Percentiles rank a stretch among this genome's conserved stretches.
These are phyloP conservation scores for Maudiozyma saulgeensis DNA, from an alignment of 805 yeast species.

Conservation along the genomic window DNA sequence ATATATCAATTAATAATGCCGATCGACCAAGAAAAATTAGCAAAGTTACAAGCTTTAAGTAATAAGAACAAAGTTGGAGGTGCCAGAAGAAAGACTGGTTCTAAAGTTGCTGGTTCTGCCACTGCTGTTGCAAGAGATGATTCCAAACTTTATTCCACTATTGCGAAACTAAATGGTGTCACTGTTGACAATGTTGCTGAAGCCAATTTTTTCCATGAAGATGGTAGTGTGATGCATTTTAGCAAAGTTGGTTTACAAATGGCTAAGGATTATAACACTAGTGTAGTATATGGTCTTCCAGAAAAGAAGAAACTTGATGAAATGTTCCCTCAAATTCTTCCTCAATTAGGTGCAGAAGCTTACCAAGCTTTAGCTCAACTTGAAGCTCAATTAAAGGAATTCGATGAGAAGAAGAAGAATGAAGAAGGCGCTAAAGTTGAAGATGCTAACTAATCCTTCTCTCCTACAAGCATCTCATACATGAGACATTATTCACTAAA, in stretches of 20 bases:
- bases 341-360: slow-evolving; percentile 95
- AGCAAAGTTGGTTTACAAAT: slow-evolving; percentile 94
- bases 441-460: background rate
- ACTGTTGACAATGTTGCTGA: slow-evolving; percentile 86
- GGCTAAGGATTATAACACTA: slow-evolving; percentile 82
- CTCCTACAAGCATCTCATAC: too few relatives aligned
- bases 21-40: slow-evolving; percentile 88
- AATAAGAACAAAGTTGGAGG: slow-evolving; percentile 74
- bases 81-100: slow-evolving; percentile 89
- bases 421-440: slow-evolving; percentile 1
- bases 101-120: slow-evolving; percentile 35
- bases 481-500: too few relatives aligned
- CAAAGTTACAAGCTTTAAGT: slow-evolving; percentile 73
- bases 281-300: slow-evolving; percentile 90
- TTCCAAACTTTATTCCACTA: slow-evolving; percentile 78
- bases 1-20: slow-evolving; percentile 46
- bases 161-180: slow-evolving; percentile 83
- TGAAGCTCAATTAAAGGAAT: slow-evolving; percentile 65
- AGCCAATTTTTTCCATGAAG: slow-evolving; percentile 95
- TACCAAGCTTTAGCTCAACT: slow-evolving; percentile 78
- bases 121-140: slow-evolving; percentile 70
- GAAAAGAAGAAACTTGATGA: slow-evolving; percentile 89
- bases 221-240: slow-evolving; percentile 93
- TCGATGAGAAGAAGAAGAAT: slow-evolving; percentile 13
- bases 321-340: slow-evolving; percentile 86